phyloP scores from a whole-genome alignment of 139 green algal species.

The Chara braunii region DNA sequence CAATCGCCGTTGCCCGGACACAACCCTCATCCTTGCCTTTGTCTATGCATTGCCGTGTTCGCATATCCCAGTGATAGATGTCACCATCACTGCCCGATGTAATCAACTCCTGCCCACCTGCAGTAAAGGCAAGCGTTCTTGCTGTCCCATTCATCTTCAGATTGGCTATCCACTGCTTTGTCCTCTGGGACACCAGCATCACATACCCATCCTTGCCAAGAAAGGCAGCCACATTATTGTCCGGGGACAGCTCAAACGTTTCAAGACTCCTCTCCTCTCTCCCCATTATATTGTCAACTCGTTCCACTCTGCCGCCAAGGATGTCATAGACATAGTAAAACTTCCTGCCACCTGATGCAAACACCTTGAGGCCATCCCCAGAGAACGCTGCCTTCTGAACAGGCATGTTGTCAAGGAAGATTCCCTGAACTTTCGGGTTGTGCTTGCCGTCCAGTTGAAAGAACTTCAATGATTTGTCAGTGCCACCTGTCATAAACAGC shows the following conservation, averaged over 20 bases:
- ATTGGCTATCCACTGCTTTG: conserved; percentile 55
- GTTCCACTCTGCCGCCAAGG: conserved; percentile 20
- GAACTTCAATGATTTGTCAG: conserved; percentile 79
- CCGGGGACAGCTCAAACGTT: conserved; percentile 43
- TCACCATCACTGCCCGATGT: conserved; percentile 66
- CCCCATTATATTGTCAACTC: conserved; percentile 19
- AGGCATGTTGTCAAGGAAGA: conserved; percentile 80
- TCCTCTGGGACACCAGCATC: conserved; percentile 66
- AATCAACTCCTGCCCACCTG: conserved; percentile 59
- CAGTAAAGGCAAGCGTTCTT: conserved; percentile 59
- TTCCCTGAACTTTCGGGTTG: conserved; percentile 70
- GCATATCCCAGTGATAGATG: conserved; percentile 86
- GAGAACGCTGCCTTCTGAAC: conserved; percentile 73
- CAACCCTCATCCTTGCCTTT: conserved; percentile 63
- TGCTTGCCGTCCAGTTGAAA: conserved; percentile 76
- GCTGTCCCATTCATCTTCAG: conserved; percentile 81
- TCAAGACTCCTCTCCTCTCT: conserved; percentile 48
- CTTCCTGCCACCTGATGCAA: conserved; percentile 61
- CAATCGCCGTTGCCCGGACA: conserved; percentile 50
- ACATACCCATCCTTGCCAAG: conserved; percentile 61
- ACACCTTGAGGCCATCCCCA: conserved; percentile 43
- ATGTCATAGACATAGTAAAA: conserved; percentile 87
- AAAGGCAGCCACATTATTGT: conserved; percentile 57
- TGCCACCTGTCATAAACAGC: conserved; percentile 75
- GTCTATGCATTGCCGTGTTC: conserved; percentile 68